Evolutionary conservation across 805 yeast species (phyloP), one percentile per base, ranked within the genome.

Genomic region (Tetrapisispora pingtungensis): DNA sequence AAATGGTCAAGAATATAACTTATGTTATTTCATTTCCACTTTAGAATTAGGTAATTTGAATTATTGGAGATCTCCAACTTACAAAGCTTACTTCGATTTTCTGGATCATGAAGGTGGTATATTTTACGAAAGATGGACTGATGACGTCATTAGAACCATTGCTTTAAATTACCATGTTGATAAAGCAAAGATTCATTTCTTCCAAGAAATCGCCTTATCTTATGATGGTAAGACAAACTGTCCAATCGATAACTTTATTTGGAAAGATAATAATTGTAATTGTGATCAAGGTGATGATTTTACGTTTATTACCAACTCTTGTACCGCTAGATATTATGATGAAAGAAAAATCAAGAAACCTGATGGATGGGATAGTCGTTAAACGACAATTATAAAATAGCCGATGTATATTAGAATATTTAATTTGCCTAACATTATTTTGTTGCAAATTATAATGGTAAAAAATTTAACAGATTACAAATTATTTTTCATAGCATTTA

Each of bases 61-160:
- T 43, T 78, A 86, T 57, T 87, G 85, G 78, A 70, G 89, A 56
- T 67, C 78, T 20, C 77, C 81, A 43, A 81, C 81, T 14, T 87
- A 86, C 63, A 63, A 68, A 30, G 73, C 71, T 40, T 84, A 78
- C 61, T 83, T 85, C 51, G 78, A 80, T 20, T 68, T 73, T 54
- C 70, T 85, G 49, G 93, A 86, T 58, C 64, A 68, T 40, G 68
- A 80, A 2, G 89, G 94, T 48, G 94, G 94, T 4, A 81, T 88
- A 59, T 87, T 83, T 68, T 87, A 87, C 65, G 87, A 83, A 64
- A 73, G 93, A 58, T 86, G 95, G 90, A 94, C 95, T 45, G 95
- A 86, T 63, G 94, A 93, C 20, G 94, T 93, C n/a, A 79, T 85
- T 39, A 88, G 84, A 59, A 80, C 89, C 8, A 77, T 86, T 49